phyloP scores from a whole-genome alignment of 345 rosid species.

The Ricinus communis region DNA sequence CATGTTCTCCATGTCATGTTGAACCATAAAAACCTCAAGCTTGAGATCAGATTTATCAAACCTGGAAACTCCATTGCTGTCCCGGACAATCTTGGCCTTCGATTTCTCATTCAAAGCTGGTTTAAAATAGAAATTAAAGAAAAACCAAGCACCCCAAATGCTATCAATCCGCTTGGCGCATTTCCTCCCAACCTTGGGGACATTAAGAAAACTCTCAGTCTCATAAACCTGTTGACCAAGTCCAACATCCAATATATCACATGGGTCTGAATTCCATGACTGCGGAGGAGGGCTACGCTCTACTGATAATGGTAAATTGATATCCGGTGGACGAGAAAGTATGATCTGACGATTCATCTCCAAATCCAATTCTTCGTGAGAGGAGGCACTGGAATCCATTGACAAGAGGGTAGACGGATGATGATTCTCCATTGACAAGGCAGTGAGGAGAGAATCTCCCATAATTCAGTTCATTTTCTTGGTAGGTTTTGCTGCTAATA shows the following conservation, averaged over 20 bases:
- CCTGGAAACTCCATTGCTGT: slow-evolving; percentile 26
- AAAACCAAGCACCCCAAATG: slow-evolving; percentile 34
- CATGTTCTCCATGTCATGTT: slow-evolving; percentile 35
- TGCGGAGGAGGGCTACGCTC: slow-evolving; percentile 22
- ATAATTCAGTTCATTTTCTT: slow-evolving; percentile 23
- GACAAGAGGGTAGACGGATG: slow-evolving; percentile 28
- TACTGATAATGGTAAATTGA: slow-evolving; percentile 20
- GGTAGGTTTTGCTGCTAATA: slow-evolving; percentile 32
- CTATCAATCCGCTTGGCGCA: slow-evolving; percentile 29
- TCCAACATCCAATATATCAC: slow-evolving; percentile 27
- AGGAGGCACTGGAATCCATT: slow-evolving; percentile 27
- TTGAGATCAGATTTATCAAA: slow-evolving; percentile 29
- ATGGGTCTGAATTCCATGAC: slow-evolving; percentile 23
- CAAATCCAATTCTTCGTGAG: slow-evolving; percentile 25
- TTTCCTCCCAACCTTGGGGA: slow-evolving; percentile 29
- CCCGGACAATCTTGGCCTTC: slow-evolving; percentile 22
- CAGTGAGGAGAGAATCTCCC: slow-evolving; percentile 17
- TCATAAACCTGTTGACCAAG: slow-evolving; percentile 27
- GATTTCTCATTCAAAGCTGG: slow-evolving; percentile 30
- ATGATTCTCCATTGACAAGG: slow-evolving; percentile 27
- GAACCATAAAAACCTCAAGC: slow-evolving; percentile 28
- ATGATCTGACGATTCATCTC: slow-evolving; percentile 26
- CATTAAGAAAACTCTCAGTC: slow-evolving; percentile 19
- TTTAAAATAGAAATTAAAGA: slow-evolving; percentile 26
- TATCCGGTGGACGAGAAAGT: slow-evolving; percentile 29